Base-by-base conservation (phyloP, 2,329 filamentous ascomycete genomes). In the Colletotrichum sp. region DNA sequence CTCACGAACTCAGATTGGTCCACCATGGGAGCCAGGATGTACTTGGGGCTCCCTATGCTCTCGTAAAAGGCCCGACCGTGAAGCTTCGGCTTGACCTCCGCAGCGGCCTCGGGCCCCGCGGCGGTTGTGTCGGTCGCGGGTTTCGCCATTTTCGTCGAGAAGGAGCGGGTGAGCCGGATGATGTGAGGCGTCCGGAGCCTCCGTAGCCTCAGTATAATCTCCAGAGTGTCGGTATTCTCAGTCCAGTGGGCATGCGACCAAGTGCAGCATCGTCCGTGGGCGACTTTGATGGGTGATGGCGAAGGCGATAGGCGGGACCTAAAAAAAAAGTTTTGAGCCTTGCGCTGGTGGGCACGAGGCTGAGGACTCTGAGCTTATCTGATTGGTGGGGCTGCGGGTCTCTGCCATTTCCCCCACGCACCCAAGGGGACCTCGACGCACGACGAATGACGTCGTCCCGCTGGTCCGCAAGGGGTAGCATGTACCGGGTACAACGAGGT, bases 1-100 rank as follows among this genome's bases (percentile, higher is more conserved):
- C 93, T 79, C 88, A 98, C 96, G 88, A 99, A 98, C 88, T 99
- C 97, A 36, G 96, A 98, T 85, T 98, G 95, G 82, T 99, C 96
- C 26, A 99, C 97, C 97, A 99, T 99, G 44, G 97, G 97, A 39
- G 97, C 97, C 71, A 99, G 90, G 34, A 99, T 92, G 79, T 94
- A 93, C 86, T 95, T 98, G 3, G 97, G 97, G 76, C 94, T 96
- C 26, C 97, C 97, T 77, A 99, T 94, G 82, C 95, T 98, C 87
- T 98, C 93, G 82, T 99, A 99, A 84, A 99, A 99, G 15, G 94
- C 95, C 74, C 97, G 90, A 1, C 97, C 97, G 80, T 94, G 92
- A 26, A 98, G 87, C 84, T 96, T 98, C 71, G 77, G 69, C 55
- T 65, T 72, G 26, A 36, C 32, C 16, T 71, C 63, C 21, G 65